Percentiles rank a stretch among this genome's conserved stretches.
Conservation (phyloP, 2,329 filamentous ascomycete genomes). For the Verticillium nonalfalfae region DNA sequence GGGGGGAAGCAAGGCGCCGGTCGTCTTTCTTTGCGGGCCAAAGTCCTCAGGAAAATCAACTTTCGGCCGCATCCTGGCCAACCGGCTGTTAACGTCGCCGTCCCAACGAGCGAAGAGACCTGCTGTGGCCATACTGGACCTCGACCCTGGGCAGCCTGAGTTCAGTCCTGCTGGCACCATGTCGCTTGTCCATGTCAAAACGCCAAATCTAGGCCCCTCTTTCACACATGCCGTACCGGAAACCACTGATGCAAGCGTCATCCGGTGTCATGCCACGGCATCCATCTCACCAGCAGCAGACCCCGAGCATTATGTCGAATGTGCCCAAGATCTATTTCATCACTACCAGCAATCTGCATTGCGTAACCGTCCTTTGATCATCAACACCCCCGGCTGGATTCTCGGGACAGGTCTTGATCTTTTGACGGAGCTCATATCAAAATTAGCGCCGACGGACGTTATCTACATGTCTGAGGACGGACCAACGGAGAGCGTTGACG, state of each 20-base stretch:
- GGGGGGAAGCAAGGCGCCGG: conserved; percentile 26
- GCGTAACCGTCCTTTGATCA: conserved; percentile 49
- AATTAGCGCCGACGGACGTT: conserved; percentile 51
- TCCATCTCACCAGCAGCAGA: conserved; percentile 60
- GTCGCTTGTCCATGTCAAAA: conserved; percentile 55
- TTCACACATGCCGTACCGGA: conserved; percentile 52
- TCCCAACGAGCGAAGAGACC: neutral
- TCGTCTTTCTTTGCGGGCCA: conserved; percentile 59
- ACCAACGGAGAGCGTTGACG: conserved; percentile 48
- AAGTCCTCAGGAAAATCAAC: conserved; percentile 74
- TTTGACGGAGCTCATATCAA: conserved; percentile 48
- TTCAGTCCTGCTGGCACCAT: conserved; percentile 65
- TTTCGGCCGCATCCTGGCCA: conserved; percentile 60
- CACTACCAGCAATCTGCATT: conserved; percentile 42
- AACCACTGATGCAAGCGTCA: conserved; percentile 25
- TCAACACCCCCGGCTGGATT: conserved; percentile 73
- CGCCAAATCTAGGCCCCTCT: conserved; percentile 58
- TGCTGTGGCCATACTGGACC: conserved; percentile 50
- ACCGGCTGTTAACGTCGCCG: conserved; percentile 52
- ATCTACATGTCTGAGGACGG: conserved; percentile 65
- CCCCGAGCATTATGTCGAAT: conserved; percentile 59
- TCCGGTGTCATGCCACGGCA: conserved; percentile 62
- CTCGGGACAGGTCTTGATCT: conserved; percentile 64
- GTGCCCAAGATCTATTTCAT: conserved; percentile 55
- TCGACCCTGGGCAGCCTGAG: conserved; percentile 74